A percentile compares a stretch with the other conserved stretches of the same genome.
Conservation (phyloP, 108 stramenopile genomes). For the Seminavis robusta region DNA sequence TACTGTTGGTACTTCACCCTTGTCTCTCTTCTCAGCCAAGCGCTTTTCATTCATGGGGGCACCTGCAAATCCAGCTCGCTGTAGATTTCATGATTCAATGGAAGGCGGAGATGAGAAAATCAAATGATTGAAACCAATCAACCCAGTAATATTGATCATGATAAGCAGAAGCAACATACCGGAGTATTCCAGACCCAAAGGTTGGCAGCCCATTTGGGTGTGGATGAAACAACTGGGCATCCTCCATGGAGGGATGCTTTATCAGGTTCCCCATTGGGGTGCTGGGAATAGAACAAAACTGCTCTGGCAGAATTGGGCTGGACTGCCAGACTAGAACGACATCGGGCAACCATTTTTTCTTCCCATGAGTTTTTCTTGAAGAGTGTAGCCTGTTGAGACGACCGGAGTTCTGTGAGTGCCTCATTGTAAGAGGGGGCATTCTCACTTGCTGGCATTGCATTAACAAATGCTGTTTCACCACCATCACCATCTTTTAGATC, state of each 20-base stretch:
- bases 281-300: constrained; percentile 86
- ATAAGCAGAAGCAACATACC: background rate
- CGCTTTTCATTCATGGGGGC: constrained; percentile 50
- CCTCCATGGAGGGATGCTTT: constrained; percentile 76
- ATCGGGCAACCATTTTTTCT: constrained; percentile 55
- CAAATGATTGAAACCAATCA: too few species aligned
- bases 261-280: constrained; percentile 77
- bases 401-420: constrained; percentile 4
- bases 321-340: constrained; percentile 62
- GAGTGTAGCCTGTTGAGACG: constrained; percentile 22
- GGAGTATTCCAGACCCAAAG: constrained; percentile 63
- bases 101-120: too few species aligned
- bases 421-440: constrained; percentile 9
- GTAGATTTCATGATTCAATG: too few species aligned
- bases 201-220: constrained; percentile 77
- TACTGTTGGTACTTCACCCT: background rate
- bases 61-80: constrained; percentile 25
- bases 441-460: constrained; percentile 52
- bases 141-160: background rate
- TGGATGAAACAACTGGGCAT: constrained; percentile 61
- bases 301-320: constrained; percentile 72
- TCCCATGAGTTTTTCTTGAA: constrained; percentile 76
- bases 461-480: constrained; percentile 92
- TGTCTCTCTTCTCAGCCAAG: constrained; percentile 32
- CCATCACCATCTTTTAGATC: constrained; percentile 84